These are phyloP conservation scores for Candida tibetensis DNA, from an alignment of 805 yeast species.

Conservation along the genomic window DNA sequence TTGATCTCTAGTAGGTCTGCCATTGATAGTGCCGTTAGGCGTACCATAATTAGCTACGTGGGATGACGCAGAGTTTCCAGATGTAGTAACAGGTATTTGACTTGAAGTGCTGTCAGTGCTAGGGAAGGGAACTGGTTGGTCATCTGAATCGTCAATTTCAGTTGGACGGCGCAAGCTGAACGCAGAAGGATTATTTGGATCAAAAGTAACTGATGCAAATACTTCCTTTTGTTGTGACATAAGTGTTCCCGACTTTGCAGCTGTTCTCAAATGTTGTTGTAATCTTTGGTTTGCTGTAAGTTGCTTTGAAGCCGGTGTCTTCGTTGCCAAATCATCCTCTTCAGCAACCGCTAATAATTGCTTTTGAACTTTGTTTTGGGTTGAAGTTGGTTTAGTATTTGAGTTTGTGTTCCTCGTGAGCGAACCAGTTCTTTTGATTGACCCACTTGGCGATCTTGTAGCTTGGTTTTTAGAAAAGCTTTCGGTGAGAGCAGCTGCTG, in stretches of 20 bases:
- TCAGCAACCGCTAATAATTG: slow-evolving; percentile 20
- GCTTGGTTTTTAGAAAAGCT: slow-evolving; percentile 9
- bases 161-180: slow-evolving; percentile 9
- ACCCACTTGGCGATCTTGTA: slow-evolving; percentile 20
- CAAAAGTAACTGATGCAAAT: slow-evolving; percentile 37
- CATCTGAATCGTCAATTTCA: slow-evolving; percentile 1
- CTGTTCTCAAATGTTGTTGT: slow-evolving; percentile 38
- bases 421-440: slow-evolving; percentile 13
- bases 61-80: not conserved
- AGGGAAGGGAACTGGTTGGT: too few relatives aligned
- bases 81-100: not conserved
- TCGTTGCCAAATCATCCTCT: slow-evolving; percentile 10
- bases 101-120: not conserved
- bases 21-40: not conserved
- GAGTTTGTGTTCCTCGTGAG: slow-evolving; percentile 8
- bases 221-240: slow-evolving; percentile 37
- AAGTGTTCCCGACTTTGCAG: slow-evolving; percentile 36
- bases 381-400: slow-evolving; percentile 5
- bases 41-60: not conserved
- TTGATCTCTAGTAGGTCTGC: slow-evolving; percentile 17
- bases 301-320: slow-evolving; percentile 8
- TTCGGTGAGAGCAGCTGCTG: slow-evolving; percentile 30
- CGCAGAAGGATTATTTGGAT: slow-evolving; percentile 36
- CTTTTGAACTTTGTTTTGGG: slow-evolving; percentile 12
- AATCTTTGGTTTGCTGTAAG: slow-evolving; percentile 39